A percentile compares a stretch with the other conserved stretches of the same genome.
Conservation (phyloP, 306 rosid species). For the Ammopiptanthus mongolicus region DNA sequence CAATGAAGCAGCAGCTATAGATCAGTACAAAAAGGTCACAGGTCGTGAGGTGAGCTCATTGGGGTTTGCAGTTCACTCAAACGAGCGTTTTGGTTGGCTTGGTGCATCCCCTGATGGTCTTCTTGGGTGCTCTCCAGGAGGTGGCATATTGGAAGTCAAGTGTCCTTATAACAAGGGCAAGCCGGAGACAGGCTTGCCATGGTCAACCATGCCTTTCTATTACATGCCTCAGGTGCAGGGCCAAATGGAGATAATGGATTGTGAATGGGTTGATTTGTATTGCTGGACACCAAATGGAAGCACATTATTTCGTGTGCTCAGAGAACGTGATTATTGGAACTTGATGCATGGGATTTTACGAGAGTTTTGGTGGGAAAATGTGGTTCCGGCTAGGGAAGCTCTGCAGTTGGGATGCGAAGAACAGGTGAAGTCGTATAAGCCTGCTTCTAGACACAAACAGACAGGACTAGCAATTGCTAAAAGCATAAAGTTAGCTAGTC, state of each 20-base stretch:
- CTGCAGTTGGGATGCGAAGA: constrained; percentile 51
- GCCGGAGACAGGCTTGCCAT: constrained; percentile 82
- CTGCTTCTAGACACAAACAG: constrained; percentile 66
- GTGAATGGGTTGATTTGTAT: constrained; percentile 85
- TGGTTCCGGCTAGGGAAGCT: constrained; percentile 86
- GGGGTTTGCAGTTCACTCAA: constrained; percentile 74
- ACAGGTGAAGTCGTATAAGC: constrained; percentile 44
- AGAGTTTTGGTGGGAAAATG: constrained; percentile 99
- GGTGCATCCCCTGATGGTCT: constrained; percentile 98
- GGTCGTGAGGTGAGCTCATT: constrained; percentile 64
- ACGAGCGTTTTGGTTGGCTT: constrained; percentile 62
- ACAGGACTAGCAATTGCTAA: constrained; percentile 71
- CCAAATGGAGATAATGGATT: constrained; percentile 88
- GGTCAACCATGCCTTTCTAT: constrained; percentile 84
- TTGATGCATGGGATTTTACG: constrained; percentile 61
- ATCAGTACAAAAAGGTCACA: constrained; percentile 66
- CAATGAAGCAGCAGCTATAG: constrained; percentile 71
- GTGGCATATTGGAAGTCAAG: constrained; percentile 85
- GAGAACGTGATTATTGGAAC: constrained; percentile 76
- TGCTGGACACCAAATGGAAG: constrained; percentile 98
- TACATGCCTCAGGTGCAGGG: constrained; percentile 99
- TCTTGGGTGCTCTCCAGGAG: constrained; percentile 54
- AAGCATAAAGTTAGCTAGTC: constrained; percentile 71
- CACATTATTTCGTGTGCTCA: constrained; percentile 69
- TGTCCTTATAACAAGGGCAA: constrained; percentile 97